These are phyloP conservation scores for maize (Zea mays) DNA, from an alignment of 176 grass and related monocot genomes.

Conservation along the genomic window DNA sequence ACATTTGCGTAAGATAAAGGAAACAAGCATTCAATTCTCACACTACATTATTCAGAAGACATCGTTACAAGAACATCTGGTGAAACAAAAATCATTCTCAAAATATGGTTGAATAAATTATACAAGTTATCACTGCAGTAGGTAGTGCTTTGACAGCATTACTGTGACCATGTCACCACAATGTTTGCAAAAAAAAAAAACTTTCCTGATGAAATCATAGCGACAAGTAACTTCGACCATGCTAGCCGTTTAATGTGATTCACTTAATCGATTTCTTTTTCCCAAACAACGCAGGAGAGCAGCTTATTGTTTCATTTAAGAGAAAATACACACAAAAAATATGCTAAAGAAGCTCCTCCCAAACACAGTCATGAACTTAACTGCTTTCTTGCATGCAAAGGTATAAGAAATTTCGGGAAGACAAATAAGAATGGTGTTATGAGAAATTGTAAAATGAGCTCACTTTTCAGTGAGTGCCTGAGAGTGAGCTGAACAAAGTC, in stretches of 20 bases:
- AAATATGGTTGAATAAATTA: constrained; percentile 19
- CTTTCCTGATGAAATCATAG: not conserved
- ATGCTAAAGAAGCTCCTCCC: not conserved
- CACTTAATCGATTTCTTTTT: not conserved
- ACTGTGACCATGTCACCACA: not conserved
- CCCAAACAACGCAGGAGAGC: not conserved
- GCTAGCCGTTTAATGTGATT: not conserved
- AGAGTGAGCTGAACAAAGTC: constrained; percentile 78
- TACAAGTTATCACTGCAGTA: not conserved
- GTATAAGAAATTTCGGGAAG: not conserved
- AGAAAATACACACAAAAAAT: not conserved
- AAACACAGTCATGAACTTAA: not conserved
- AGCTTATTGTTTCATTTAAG: not conserved
- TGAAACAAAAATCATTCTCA: not conserved
- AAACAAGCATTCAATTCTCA: not conserved
- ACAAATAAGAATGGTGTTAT: not conserved
- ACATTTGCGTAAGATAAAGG: constrained; percentile 23
- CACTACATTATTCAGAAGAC: constrained; percentile 12
- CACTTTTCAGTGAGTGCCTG: constrained; percentile 81
- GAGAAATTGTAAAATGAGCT: constrained; percentile 30
- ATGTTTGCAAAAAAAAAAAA: not conserved
- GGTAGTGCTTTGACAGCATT: not conserved
- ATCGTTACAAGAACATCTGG: constrained; percentile 7
- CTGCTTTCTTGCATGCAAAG: not conserved
- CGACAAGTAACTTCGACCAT: not conserved